Conservation (phyloP, 768 basidiomycete genomes). For the Boletus barrowsii region DNA sequence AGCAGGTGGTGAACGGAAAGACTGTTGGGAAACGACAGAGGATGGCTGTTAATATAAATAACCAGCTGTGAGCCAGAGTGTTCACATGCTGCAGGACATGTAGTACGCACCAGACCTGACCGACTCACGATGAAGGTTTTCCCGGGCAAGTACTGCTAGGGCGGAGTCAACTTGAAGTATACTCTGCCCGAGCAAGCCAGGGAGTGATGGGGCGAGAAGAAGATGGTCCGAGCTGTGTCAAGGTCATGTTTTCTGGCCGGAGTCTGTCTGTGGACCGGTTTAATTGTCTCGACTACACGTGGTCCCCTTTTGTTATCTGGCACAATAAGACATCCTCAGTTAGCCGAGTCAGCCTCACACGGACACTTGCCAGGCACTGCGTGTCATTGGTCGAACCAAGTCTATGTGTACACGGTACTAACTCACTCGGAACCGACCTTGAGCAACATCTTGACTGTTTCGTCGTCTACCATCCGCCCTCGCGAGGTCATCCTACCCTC, state of each 20-base stretch:
- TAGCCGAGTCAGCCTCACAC: background rate
- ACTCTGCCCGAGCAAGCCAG: background rate
- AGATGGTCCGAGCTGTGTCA: background rate
- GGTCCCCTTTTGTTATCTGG: conserved; percentile 16
- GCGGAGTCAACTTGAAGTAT: too few species aligned
- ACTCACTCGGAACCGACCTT: conserved; percentile 8
- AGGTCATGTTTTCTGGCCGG: conserved; percentile 17
- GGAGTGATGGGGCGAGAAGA: background rate
- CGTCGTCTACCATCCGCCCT: conserved; percentile 46
- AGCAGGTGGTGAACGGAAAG: too few species aligned
- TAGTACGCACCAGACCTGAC: background rate
- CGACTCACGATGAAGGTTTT: background rate
- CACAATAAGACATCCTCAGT: conserved; percentile 24
- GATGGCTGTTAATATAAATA: background rate
- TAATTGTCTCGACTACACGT: too few species aligned
- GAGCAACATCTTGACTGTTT: conserved; percentile 25
- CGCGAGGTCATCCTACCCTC: conserved; percentile 52
- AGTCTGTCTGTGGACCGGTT: too few species aligned
- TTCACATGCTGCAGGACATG: background rate
- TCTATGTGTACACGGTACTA: too few species aligned
- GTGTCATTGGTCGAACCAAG: too few species aligned
- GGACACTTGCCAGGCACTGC: too few species aligned
- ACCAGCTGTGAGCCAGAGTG: background rate
- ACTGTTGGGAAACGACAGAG: background rate
- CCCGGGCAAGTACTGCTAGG: background rate